phyloP scores from a whole-genome alignment of 2,329 filamentous ascomycete species.

The Claviceps sp. region DNA sequence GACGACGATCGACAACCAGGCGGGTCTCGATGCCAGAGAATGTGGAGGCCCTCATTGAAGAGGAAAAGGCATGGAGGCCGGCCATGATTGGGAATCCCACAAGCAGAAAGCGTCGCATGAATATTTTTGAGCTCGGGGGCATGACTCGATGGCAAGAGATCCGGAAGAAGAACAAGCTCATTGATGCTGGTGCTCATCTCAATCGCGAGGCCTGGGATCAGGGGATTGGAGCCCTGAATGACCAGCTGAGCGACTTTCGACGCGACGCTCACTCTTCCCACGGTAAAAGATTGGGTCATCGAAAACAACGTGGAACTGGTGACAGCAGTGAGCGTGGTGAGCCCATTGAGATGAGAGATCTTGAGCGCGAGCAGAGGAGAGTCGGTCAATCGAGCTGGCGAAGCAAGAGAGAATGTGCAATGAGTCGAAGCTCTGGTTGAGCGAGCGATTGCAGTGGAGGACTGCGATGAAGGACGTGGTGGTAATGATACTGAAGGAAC shows the following conservation, averaged over 20 bases:
- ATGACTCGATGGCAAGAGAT: conserved; percentile 65
- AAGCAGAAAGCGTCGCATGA: conserved; percentile 55
- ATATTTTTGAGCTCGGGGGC: conserved; percentile 53
- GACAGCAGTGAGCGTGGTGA: conserved; percentile 15
- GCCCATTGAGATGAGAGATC: conserved; percentile 18
- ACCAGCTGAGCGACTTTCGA: conserved; percentile 22
- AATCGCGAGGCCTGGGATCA: conserved; percentile 23
- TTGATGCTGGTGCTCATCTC: conserved; percentile 29
- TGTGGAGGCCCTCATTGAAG: conserved; percentile 27
- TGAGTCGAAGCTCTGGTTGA: conserved; percentile 24
- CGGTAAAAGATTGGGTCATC: conserved; percentile 12
- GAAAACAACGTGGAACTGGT: conserved; percentile 15
- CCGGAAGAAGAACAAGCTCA: conserved; percentile 42
- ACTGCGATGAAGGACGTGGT: neutral
- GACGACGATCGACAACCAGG: conserved; percentile 33
- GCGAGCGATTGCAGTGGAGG: conserved; percentile 11
- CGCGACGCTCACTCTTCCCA: conserved; percentile 19
- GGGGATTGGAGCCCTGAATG: conserved; percentile 23
- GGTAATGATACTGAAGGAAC: neutral
- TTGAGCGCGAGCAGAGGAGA: conserved; percentile 1
- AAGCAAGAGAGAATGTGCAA: conserved; percentile 22
- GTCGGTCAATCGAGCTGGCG: conserved; percentile 9
- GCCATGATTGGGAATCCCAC: conserved; percentile 59
- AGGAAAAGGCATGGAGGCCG: conserved; percentile 52
- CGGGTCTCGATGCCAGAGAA: conserved; percentile 28